Conservation (phyloP, 2,329 filamentous ascomycete species). For the Colletotrichum melonis region DNA sequence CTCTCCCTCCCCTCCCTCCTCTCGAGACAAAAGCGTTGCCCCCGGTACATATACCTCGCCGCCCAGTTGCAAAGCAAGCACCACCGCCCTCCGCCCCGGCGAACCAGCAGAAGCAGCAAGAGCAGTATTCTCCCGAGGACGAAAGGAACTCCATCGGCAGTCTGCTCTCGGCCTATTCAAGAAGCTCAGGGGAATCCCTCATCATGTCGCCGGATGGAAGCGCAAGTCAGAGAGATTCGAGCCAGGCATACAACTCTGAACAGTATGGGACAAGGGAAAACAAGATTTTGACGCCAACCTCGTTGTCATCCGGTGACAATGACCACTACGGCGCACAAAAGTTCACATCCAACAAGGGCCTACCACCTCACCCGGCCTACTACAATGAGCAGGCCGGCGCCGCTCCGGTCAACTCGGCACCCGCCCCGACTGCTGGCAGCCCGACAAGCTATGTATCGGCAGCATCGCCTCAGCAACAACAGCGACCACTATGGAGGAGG, state of each 20-base stretch:
- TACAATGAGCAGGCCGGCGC: conserved; percentile 6
- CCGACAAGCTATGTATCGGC: conserved; percentile 39
- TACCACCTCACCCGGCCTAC: conserved; percentile 30
- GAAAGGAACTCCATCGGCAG: conserved; percentile 60
- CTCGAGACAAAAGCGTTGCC: conserved; percentile 37
- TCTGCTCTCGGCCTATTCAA: conserved; percentile 66
- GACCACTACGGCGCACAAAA: conserved; percentile 21
- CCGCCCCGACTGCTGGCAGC: conserved; percentile 9
- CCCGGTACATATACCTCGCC: conserved; percentile 18
- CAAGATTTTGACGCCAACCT: conserved; percentile 14
- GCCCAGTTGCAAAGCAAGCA: conserved; percentile 27
- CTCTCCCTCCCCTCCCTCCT: conserved; percentile 43
- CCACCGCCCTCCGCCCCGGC: background rate
- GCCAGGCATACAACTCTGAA: conserved; percentile 33
- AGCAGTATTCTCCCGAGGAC: conserved; percentile 47
- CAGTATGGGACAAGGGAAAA: conserved; percentile 29
- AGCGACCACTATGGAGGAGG: conserved; percentile 58
- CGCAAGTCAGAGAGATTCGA: conserved; percentile 40
- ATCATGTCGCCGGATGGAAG: conserved; percentile 55
- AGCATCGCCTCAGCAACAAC: conserved; percentile 45
- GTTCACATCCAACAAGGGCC: conserved; percentile 28
- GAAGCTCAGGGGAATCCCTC: conserved; percentile 57
- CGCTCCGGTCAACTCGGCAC: conserved; percentile 17
- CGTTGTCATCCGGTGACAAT: conserved; percentile 22
- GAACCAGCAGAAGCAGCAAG: background rate